Evolutionary conservation across 2,329 filamentous ascomycete genomes (phyloP).

Genomic region (Penicillium italicum): DNA sequence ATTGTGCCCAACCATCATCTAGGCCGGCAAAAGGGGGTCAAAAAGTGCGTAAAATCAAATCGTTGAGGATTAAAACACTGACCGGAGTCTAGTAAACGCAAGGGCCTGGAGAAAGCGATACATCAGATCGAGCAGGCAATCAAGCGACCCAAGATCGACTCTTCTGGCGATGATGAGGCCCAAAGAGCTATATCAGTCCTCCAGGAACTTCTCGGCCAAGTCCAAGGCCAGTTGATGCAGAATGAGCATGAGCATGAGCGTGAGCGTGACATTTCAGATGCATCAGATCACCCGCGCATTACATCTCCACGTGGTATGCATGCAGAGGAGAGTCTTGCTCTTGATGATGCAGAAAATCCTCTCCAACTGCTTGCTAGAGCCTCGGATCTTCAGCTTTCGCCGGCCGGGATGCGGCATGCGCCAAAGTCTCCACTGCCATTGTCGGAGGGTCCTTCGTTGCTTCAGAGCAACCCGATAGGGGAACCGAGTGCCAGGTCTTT

Average conservation of each 20-base stretch:
- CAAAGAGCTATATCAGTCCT: slow-evolving; percentile 45
- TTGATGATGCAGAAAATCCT: slow-evolving; percentile 73
- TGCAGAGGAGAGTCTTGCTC: slow-evolving; percentile 53
- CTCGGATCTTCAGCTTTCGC: slow-evolving; percentile 62
- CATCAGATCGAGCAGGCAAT: slow-evolving; percentile 70
- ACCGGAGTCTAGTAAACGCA: slow-evolving; percentile 58
- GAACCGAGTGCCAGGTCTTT: slow-evolving; percentile 54
- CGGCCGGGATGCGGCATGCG: slow-evolving; percentile 26
- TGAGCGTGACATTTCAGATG: slow-evolving; percentile 35
- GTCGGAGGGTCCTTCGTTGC: slow-evolving; percentile 39
- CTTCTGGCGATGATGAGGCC: slow-evolving; percentile 42
- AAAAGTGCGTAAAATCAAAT: slow-evolving; percentile 56
- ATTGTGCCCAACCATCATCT: slow-evolving; percentile 69
- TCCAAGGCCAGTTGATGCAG: slow-evolving; percentile 40
- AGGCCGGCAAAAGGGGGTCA: slow-evolving; percentile 70
- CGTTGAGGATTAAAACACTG: not conserved
- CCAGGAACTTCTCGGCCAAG: slow-evolving; percentile 51
- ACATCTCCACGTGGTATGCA: slow-evolving; percentile 25
- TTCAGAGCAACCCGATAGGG: slow-evolving; percentile 6
- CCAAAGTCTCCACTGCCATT: slow-evolving; percentile 24
- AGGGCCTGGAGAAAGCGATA: slow-evolving; percentile 69
- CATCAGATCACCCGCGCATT: slow-evolving; percentile 21
- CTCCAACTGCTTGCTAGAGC: slow-evolving; percentile 69
- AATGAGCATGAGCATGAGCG: slow-evolving; percentile 28
- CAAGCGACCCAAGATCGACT: slow-evolving; percentile 51